A percentile compares a stretch with the other conserved stretches of the same genome.
Evolutionary conservation across 2,329 filamentous ascomycete genomes (phyloP).

Genomic region (Pseudomassariella vexata): DNA sequence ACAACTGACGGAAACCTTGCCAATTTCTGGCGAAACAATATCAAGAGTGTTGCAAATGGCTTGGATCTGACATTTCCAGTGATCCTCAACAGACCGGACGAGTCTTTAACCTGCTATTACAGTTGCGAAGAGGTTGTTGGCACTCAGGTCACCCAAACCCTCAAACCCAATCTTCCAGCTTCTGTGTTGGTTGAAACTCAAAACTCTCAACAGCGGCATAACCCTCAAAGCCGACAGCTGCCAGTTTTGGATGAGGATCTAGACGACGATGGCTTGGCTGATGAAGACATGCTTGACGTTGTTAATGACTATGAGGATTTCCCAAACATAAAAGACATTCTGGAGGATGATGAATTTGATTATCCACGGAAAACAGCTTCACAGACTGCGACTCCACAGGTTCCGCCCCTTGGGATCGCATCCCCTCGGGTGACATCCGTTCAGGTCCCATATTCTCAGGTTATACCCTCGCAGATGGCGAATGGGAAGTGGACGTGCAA

Average conservation of each 20-base stretch:
- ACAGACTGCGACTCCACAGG: too few relatives aligned
- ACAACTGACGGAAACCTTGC: conserved; percentile 62
- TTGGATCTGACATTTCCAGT: conserved; percentile 54
- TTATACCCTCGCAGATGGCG: too few relatives aligned
- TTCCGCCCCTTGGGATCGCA: too few relatives aligned
- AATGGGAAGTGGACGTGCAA: conserved; percentile 74
- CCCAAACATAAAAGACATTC: conserved; percentile 43
- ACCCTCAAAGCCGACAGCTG: background rate
- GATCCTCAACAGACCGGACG: conserved; percentile 44
- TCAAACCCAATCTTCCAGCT: conserved; percentile 23
- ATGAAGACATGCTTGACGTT: conserved; percentile 34
- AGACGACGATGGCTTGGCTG: conserved; percentile 30
- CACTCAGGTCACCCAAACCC: conserved; percentile 32
- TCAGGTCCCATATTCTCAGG: too few relatives aligned
- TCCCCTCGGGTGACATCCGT: conserved; percentile 21
- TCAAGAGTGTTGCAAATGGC: conserved; percentile 57
- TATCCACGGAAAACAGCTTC: too few relatives aligned
- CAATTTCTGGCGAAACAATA: conserved; percentile 62
- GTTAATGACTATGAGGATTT: conserved; percentile 38
- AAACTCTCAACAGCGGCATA: too few relatives aligned
- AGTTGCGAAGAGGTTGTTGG: conserved; percentile 83
- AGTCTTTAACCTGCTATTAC: conserved; percentile 61
- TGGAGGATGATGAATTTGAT: conserved; percentile 19
- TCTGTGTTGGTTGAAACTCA: too few relatives aligned
- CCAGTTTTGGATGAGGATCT: conserved; percentile 10